Percentiles rank a stretch among this genome's conserved stretches.
Evolutionary conservation across 768 basidiomycete species (phyloP).

Genomic region (Phaeotremella skinneri): DNA sequence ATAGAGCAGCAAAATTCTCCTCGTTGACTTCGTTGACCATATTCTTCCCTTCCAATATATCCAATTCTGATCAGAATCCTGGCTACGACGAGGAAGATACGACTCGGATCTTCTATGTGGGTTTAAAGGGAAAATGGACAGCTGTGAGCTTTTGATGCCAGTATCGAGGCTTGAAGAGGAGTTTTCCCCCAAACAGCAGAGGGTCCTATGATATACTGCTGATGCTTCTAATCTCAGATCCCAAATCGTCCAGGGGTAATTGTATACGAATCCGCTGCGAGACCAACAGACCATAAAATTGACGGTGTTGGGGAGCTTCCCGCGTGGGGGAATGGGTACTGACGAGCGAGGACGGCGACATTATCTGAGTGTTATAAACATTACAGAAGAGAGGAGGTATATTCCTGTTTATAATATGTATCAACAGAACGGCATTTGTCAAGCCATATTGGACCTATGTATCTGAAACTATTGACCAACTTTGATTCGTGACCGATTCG

Average conservation of each 20-base stretch:
- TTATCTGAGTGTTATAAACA: background rate
- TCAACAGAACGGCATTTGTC: too few relatives aligned
- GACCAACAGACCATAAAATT: constrained; percentile 73
- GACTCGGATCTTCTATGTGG: constrained; percentile 75
- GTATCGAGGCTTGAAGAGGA: background rate
- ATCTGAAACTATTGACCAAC: too few relatives aligned
- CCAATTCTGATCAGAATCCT: constrained; percentile 57
- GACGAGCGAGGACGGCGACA: background rate
- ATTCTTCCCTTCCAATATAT: constrained; percentile 67
- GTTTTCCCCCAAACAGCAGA: background rate
- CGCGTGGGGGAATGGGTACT: constrained; percentile 8
- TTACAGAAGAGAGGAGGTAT: too few relatives aligned
- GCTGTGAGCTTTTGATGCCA: constrained; percentile 33
- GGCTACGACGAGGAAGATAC: constrained; percentile 58
- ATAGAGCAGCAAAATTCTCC: constrained; percentile 79
- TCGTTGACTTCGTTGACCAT: constrained; percentile 77
- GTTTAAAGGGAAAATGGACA: constrained; percentile 66
- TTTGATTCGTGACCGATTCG: too few relatives aligned
- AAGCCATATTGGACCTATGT: too few relatives aligned
- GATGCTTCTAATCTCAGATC: constrained; percentile 56
- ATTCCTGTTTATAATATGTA: too few relatives aligned
- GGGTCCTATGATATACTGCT: background rate
- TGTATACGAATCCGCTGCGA: constrained; percentile 83
- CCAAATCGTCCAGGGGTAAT: constrained; percentile 76
- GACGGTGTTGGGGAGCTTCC: constrained; percentile 20